Evolutionary conservation across 2,329 filamentous ascomycete genomes (phyloP).

Genomic region (Macrophomina phaseolina): DNA sequence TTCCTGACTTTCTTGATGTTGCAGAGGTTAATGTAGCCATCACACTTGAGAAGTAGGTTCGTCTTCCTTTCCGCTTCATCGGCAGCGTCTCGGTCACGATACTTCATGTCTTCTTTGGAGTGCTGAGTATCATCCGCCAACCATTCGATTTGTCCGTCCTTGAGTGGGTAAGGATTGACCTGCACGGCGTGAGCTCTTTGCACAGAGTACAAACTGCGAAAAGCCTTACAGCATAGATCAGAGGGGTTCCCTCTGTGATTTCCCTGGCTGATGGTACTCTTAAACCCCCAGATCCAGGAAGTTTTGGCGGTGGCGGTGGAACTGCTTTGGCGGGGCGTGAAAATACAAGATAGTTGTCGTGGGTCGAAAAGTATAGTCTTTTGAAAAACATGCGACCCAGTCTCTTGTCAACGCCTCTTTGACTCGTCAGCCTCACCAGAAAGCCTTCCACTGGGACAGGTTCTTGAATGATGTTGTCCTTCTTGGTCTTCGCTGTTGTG

Average conservation of each 20-base stretch:
- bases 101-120: conserved; percentile 52
- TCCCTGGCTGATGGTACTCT: conserved; percentile 60
- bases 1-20: conserved; percentile 63
- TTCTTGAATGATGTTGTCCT: conserved; percentile 53
- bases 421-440: conserved; percentile 67
- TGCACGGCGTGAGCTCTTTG: background rate
- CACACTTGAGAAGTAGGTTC: conserved; percentile 63
- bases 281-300: conserved; percentile 50
- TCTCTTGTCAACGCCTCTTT: conserved; percentile 63
- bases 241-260: conserved; percentile 62
- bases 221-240: conserved; percentile 58
- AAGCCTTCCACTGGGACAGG: conserved; percentile 70
- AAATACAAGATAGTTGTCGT: conserved; percentile 69
- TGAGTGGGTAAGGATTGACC: conserved; percentile 64
- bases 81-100: conserved; percentile 64
- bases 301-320: conserved; percentile 63
- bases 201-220: background rate
- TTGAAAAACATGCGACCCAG: conserved; percentile 69
- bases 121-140: conserved; percentile 50
- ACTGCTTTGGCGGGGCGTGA: conserved; percentile 63
- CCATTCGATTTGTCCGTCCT: conserved; percentile 63
- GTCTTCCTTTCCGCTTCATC: conserved; percentile 64
- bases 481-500: conserved; percentile 50
- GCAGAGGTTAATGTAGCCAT: conserved; percentile 68
- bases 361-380: conserved; percentile 67